Percentiles rank a stretch among this genome's conserved stretches.
These are phyloP conservation scores for Fusarium multiceps DNA, from an alignment of 2,329 filamentous ascomycete genomes.

Conservation along the genomic window DNA sequence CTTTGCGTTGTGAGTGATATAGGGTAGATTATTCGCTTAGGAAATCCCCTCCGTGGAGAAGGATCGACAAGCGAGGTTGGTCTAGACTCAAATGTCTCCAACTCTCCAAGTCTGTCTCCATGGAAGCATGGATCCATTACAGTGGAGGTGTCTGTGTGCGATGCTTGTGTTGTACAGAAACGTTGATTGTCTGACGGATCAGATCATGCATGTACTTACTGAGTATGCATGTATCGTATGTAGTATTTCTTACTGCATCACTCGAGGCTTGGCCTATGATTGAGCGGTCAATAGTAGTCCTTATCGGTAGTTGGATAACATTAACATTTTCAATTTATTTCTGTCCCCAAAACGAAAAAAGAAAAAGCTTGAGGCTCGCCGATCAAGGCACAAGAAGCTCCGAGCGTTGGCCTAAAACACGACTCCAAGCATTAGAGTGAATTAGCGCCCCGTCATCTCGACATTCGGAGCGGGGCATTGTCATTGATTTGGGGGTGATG, in stretches of 20 bases:
- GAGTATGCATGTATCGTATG: neutral
- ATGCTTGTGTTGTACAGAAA: constrained; percentile 8
- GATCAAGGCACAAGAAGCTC: constrained; percentile 26
- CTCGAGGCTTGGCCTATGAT: constrained; percentile 3
- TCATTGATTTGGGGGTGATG: constrained; percentile 13
- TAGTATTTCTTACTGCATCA: constrained; percentile 13
- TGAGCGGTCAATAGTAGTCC: neutral
- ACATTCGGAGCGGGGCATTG: constrained; percentile 5
- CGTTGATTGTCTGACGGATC: neutral
- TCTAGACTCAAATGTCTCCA: constrained; percentile 18
- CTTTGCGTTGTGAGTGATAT: neutral
- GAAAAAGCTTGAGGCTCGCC: constrained; percentile 15
- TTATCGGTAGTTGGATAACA: neutral
- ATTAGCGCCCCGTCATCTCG: constrained; percentile 17
- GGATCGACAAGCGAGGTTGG: constrained; percentile 14
- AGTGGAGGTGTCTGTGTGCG: constrained; percentile 16
- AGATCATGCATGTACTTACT: constrained; percentile 12
- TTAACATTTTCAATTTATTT: neutral
- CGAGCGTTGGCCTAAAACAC: constrained; percentile 13
- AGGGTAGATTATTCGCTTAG: constrained; percentile 10
- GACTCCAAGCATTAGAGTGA: constrained; percentile 9
- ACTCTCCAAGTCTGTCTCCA: constrained; percentile 2
- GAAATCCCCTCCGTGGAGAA: constrained; percentile 6
- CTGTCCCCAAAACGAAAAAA: neutral
- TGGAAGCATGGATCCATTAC: constrained; percentile 10